phyloP scores from a whole-genome alignment of 1,284 basidiomycete genomes.

The Irpex sp. region DNA sequence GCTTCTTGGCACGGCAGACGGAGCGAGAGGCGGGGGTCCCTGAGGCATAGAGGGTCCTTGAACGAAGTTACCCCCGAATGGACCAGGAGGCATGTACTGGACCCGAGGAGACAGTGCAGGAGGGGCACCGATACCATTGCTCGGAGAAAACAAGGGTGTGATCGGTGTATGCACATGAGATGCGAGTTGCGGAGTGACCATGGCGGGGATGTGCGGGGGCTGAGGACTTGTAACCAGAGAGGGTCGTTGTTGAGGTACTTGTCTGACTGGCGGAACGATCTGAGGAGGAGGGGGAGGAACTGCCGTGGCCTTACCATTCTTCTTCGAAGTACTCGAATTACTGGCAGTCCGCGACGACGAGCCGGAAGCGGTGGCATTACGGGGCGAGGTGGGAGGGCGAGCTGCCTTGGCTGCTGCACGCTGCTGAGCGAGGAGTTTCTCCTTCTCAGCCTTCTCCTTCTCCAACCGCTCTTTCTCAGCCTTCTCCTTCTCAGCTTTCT shows the following conservation, averaged over 20 bases:
- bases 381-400: constrained; percentile 47
- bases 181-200: constrained; percentile 36
- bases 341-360: constrained; percentile 42
- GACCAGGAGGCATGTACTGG: constrained; percentile 41
- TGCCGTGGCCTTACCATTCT: constrained; percentile 42
- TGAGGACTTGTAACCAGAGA: constrained; percentile 28
- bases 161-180: constrained; percentile 30
- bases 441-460: constrained; percentile 33
- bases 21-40: constrained; percentile 41
- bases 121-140: constrained; percentile 39
- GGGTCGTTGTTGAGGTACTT: constrained; percentile 31
- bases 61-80: constrained; percentile 43
- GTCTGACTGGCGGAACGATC: constrained; percentile 27
- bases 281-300: constrained; percentile 24
- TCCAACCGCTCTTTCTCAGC: constrained; percentile 58
- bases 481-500: constrained; percentile 52
- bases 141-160: constrained; percentile 44
- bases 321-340: constrained; percentile 45
- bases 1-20: constrained; percentile 49
- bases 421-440: constrained; percentile 20
- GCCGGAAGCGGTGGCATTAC: constrained; percentile 45
- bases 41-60: constrained; percentile 39
- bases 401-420: constrained; percentile 28
- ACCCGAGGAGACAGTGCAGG: constrained; percentile 48
- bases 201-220: constrained; percentile 25